Percentiles rank a stretch among this genome's conserved stretches.
These are phyloP conservation scores for Psilocybe mexicana DNA, from an alignment of 1,284 basidiomycete species.

Conservation along the genomic window DNA sequence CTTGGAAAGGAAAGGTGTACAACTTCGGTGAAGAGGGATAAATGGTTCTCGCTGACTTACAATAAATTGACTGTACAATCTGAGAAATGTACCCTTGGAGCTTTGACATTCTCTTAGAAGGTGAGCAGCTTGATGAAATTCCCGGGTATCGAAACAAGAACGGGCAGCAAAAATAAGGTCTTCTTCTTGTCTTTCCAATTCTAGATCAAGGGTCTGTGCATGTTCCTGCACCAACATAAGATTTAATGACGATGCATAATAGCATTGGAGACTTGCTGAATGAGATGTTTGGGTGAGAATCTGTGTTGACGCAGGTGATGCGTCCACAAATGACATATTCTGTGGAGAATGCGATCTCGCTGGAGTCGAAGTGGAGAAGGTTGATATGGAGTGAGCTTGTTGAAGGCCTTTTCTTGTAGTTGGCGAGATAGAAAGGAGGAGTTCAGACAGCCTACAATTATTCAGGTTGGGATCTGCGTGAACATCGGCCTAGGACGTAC, in stretches of 20 bases:
- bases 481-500: constrained; percentile 39
- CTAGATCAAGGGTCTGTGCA: constrained; percentile 39
- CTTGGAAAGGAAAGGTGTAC: constrained; percentile 31
- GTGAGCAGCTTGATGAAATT: constrained; percentile 77
- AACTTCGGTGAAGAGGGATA: not conserved
- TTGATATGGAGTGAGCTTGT: constrained; percentile 19
- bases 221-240: constrained; percentile 27
- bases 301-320: constrained; percentile 39
- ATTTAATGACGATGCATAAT: not conserved
- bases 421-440: constrained; percentile 61
- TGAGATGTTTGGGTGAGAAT: constrained; percentile 23
- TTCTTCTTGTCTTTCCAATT: constrained; percentile 61
- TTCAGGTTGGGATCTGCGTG: not conserved
- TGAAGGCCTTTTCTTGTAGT: constrained; percentile 41
- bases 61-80: constrained; percentile 82
- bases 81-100: constrained; percentile 76
- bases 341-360: constrained; percentile 45
- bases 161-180: constrained; percentile 74
- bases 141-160: constrained; percentile 76
- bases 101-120: constrained; percentile 65
- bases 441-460: constrained; percentile 64
- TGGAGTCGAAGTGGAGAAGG: constrained; percentile 55
- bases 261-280: constrained; percentile 20
- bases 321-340: constrained; percentile 32
- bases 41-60: constrained; percentile 48